These are phyloP conservation scores for Tetrahymena thermophila DNA, from an alignment of 73 alveolate genomes.

Conservation along the genomic window DNA sequence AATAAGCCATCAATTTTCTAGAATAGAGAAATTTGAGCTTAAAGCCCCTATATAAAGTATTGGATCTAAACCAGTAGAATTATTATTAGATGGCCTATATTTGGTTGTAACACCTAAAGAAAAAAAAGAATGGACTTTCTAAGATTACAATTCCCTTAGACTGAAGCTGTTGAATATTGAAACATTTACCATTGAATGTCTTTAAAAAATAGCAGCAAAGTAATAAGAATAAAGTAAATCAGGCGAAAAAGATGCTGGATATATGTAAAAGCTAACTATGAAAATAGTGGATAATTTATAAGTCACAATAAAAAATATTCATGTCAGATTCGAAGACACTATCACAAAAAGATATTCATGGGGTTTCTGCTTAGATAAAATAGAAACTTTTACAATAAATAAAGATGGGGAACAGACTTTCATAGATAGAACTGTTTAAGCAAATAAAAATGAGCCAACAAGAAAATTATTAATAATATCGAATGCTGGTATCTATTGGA, in stretches of 20 bases:
- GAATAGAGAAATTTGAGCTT: conserved; percentile 65
- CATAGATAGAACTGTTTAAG: background rate
- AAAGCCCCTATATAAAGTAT: conserved; percentile 88
- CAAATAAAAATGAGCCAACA: background rate
- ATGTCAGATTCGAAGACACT: conserved; percentile 81
- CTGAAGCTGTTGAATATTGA: conserved; percentile 48
- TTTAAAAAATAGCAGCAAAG: conserved; percentile 16
- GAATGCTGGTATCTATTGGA: background rate
- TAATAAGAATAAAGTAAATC: conserved; percentile 13
- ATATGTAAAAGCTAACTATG: conserved; percentile 68
- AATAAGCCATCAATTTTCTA: conserved; percentile 65
- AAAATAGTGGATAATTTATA: conserved; percentile 89
- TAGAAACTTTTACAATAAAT: background rate
- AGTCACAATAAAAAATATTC: conserved; percentile 79
- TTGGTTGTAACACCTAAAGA: conserved; percentile 67
- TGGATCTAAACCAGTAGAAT: conserved; percentile 87
- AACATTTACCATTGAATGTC: conserved; percentile 12
- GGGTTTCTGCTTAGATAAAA: conserved; percentile 7
- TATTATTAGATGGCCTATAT: conserved; percentile 69
- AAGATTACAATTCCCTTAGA: conserved; percentile 35
- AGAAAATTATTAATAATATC: background rate
- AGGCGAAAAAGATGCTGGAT: conserved; percentile 70
- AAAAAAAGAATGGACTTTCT: conserved; percentile 55
- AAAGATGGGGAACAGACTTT: background rate
- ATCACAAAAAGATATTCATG: conserved; percentile 17